A percentile compares a stretch with the other conserved stretches of the same genome.
Conservation (phyloP, 2,329 filamentous ascomycete species). For the Sclerotinia trifoliorum region DNA sequence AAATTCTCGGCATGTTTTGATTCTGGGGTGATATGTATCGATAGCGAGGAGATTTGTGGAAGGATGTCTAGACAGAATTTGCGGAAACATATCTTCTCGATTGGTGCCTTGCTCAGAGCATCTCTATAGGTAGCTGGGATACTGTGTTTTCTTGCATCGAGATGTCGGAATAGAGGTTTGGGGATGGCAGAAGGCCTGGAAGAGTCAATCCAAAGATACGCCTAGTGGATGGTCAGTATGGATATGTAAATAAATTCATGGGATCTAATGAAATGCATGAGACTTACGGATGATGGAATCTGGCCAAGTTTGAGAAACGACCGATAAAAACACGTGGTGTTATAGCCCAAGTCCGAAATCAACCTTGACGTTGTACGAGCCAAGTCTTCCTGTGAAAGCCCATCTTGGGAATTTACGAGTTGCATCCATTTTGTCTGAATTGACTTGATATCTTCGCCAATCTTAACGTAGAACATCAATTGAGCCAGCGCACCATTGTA, state of each 20-base stretch:
- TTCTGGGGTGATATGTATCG: neutral
- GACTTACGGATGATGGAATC: slow-evolving; percentile 3
- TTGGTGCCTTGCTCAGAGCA: neutral
- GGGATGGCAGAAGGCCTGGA: neutral
- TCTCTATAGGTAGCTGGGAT: neutral
- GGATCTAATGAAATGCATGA: fast-evolving
- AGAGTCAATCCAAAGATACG: slow-evolving; percentile 1
- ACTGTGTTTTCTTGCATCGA: neutral
- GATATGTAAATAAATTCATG: fast-evolving
- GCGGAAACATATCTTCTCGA: neutral
- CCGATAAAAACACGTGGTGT: slow-evolving; percentile 5
- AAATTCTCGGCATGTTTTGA: slow-evolving; percentile 5
- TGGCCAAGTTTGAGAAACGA: slow-evolving; percentile 3
- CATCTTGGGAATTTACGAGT: neutral
- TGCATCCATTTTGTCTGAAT: neutral
- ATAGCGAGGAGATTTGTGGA: neutral
- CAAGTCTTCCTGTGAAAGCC: neutral
- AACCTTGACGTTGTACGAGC: slow-evolving; percentile 9
- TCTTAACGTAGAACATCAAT: neutral
- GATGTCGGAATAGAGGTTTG: neutral
- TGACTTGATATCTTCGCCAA: neutral
- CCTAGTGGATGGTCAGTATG: neutral
- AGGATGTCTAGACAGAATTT: slow-evolving; percentile 9
- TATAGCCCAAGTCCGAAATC: slow-evolving; percentile 12
- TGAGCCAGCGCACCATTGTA: slow-evolving; percentile 4